Evolutionary conservation across 2,329 filamentous ascomycete species (phyloP).

Genomic region (Fusarium annulatum): DNA sequence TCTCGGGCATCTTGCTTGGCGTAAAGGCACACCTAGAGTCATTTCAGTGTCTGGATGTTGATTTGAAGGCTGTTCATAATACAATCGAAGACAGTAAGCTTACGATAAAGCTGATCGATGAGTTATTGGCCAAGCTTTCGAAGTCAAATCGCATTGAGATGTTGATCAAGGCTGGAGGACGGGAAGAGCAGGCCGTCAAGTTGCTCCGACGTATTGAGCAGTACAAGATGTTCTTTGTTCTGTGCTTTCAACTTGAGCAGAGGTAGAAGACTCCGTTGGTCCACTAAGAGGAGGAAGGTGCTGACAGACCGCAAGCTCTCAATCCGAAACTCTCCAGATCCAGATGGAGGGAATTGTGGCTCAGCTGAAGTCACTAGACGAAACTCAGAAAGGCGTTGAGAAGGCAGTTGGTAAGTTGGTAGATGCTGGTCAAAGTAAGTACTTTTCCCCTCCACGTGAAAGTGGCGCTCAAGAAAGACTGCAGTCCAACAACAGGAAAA

Average conservation of each 20-base stretch:
- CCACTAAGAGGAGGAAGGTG: too few species aligned
- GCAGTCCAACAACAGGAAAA: neutral
- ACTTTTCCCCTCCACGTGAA: accelerated
- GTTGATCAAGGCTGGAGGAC: neutral
- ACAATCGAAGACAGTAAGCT: neutral
- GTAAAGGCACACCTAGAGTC: neutral
- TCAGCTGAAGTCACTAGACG: accelerated
- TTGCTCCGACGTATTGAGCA: neutral
- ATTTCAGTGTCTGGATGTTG: accelerated
- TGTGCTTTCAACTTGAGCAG: neutral
- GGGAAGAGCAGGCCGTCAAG: neutral
- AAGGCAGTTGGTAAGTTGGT: neutral
- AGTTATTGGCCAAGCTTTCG: neutral
- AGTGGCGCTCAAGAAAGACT: accelerated
- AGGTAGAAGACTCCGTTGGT: neutral
- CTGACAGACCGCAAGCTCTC: neutral
- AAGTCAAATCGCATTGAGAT: neutral
- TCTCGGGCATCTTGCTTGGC: neutral
- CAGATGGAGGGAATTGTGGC: accelerated
- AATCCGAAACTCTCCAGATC: accelerated
- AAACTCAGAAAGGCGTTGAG: accelerated
- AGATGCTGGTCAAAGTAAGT: neutral
- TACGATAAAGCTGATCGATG: neutral
- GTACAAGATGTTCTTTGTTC: neutral
- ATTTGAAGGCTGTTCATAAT: neutral